Base-by-base conservation (phyloP, 495 filamentous ascomycete genomes). In the Clohesyomyces aquaticus region DNA sequence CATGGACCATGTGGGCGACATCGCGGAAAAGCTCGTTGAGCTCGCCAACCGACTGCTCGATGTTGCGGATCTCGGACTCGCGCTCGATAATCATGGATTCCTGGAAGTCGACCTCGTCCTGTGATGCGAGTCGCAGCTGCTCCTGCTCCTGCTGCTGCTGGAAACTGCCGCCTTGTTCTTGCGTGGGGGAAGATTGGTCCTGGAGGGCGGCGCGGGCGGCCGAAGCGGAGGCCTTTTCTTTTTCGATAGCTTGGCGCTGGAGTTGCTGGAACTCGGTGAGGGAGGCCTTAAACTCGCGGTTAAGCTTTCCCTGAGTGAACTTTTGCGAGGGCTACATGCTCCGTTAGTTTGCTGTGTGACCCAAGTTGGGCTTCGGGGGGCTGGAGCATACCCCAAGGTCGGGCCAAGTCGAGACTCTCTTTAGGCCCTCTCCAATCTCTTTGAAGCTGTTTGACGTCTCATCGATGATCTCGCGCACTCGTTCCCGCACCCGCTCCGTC, bases 71-170 rank as follows among this genome's bases (percentile, higher is more conserved):
- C 79, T 98, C 94, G 21, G 88, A 82, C 74, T 99, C 94, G 18
- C 94, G 91, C 80, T 98, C 93, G 63, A 93, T 85, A 72, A 99
- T 98, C 32, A 99, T 78, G 11, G 88, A 86, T 63, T 98, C 95
- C 71, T 99, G 95, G 79, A 98, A 99, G 71, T 98, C 92, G 52
- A 99, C 94, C 70, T 99, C 94, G 71, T 90, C 88, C 73, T 99
- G 94, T 35, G 91, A 84, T 1, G 94, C 94, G 1, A 98, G 82
- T 16, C 88, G 89, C 25, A 88, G 79, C 68, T 90, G 84, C 66
- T 94, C 86, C 71, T 93, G 85, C 56, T 93, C 82, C 70, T 92
- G 89, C 54, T 82, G 79, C 65, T 88, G 83, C 75, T 26, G 80
- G 77, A 61, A 76, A 66, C 21, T 4, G 63, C 65, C 66, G 48